A percentile compares a stretch with the other conserved stretches of the same genome.
Conservation (phyloP, 106 monocot species). For the Iris macrosiphon region DNA sequence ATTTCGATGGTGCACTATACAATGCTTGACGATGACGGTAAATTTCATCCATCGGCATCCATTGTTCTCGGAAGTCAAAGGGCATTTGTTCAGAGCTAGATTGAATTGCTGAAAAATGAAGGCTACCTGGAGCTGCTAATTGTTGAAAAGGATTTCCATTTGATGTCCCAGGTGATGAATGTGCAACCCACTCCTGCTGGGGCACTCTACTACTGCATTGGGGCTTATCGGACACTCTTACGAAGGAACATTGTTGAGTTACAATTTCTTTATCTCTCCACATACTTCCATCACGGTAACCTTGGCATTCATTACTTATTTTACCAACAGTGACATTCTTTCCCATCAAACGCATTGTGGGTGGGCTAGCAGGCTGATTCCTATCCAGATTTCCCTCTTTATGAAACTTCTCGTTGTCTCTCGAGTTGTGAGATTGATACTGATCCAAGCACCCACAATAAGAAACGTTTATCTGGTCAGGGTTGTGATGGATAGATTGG, state of each 20-base stretch:
- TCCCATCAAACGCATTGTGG: slow-evolving; percentile 63
- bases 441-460: slow-evolving; percentile 9
- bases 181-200: neutral
- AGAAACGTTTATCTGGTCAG: neutral
- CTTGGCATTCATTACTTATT: slow-evolving; percentile 11
- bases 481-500: neutral
- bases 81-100: neutral
- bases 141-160: neutral
- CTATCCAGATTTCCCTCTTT: slow-evolving; percentile 1
- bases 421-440: neutral
- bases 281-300: slow-evolving; percentile 10
- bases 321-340: slow-evolving; percentile 40
- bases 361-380: slow-evolving; percentile 9
- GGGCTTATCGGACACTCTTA: neutral
- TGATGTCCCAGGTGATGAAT: slow-evolving; percentile 10
- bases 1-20: neutral
- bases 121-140: neutral
- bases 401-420: neutral
- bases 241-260: slow-evolving; percentile 1
- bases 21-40: slow-evolving; percentile 3
- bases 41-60: neutral
- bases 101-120: slow-evolving; percentile 3
- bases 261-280: slow-evolving; percentile 27
- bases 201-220: neutral
- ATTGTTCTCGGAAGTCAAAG: neutral